Base-by-base conservation (phyloP, 2,329 filamentous ascomycete species). In the Cladophialophora chaetospira region DNA sequence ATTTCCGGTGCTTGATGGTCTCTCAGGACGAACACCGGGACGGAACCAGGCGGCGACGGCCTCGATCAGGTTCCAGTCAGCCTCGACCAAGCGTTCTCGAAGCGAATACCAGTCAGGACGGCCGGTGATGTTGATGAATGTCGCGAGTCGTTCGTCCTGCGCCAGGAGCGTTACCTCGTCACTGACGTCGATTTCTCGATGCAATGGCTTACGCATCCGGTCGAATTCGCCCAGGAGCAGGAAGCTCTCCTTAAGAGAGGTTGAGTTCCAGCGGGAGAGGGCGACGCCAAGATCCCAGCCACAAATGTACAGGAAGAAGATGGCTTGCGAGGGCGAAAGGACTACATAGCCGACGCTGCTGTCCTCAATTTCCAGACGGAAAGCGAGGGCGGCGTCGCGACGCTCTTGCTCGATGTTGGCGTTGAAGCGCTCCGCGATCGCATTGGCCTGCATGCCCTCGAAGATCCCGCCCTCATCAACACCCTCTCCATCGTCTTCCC, bases 71-170 rank as follows among this genome's bases (percentile, higher is more conserved):
- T 63, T 42, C 44, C 45, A 63, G 11, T 50, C n/a, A 6, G 17
- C 29, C 55, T n/a, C 15, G 60, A 47, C 17, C 21, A 19, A 4
- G 38, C 13, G 15, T 33, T 21, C 33, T n/a, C n/a, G n/a, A n/a
- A 60, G 25, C 6, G 57, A 57, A 28, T 29, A 45, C 53, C 57
- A 63, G 25, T 63, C 60, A 10, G 53, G 40, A 23, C 60, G 54
- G 23, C 40, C 57, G 6, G 60, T 63, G 25, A 60, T 54, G 26
- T 54, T 57, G 19, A 63, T 46, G 44, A 63, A 45, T 23, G 49
- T 35, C 1, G 60, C 60, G 8, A 63, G 57, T 33, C 60, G 54
- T 46, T 63, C 57, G 35, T 58, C 54, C 29, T 54, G 56, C 26
- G 53, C n/a, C 50, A 25, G 33, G 9, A 21, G 38, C n/a, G 9